These are phyloP conservation scores for Ammopiptanthus mongolicus DNA, from an alignment of 306 rosid species.

Conservation along the genomic window DNA sequence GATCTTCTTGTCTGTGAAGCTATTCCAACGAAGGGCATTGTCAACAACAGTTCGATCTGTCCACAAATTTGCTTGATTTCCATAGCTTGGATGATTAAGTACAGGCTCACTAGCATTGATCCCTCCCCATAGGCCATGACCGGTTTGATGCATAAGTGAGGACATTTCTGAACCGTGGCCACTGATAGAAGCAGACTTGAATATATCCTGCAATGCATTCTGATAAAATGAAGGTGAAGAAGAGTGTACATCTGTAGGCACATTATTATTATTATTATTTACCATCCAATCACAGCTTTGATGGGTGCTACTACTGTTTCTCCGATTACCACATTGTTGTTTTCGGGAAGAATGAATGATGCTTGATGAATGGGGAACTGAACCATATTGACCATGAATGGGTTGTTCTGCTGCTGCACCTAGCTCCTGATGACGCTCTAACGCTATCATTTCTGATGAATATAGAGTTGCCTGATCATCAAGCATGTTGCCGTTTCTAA, in stretches of 20 bases:
- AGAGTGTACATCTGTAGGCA: background rate
- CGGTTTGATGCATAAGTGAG: constrained; percentile 24
- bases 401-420: constrained; percentile 10
- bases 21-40: constrained; percentile 16
- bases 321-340: constrained; percentile 31
- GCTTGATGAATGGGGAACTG: constrained; percentile 14
- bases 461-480: constrained; percentile 27
- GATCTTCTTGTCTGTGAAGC: constrained; percentile 6
- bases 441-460: constrained; percentile 41
- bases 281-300: constrained; percentile 46
- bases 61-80: constrained; percentile 43
- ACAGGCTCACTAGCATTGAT: constrained; percentile 30
- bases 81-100: constrained; percentile 34
- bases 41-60: constrained; percentile 21
- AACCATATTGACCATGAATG: constrained; percentile 11
- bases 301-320: constrained; percentile 14
- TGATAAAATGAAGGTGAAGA: constrained; percentile 26
- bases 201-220: constrained; percentile 43
- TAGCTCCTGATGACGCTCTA: background rate
- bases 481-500: constrained; percentile 39
- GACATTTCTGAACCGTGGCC: constrained; percentile 33
- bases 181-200: constrained; percentile 35
- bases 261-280: constrained; percentile 17
- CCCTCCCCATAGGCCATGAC: constrained; percentile 34
- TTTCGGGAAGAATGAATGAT: constrained; percentile 4